Evolutionary conservation across 2,329 filamentous ascomycete genomes (phyloP), one percentile per base, ranked within the genome.

Genomic region (Colletotrichum gigasporum): DNA sequence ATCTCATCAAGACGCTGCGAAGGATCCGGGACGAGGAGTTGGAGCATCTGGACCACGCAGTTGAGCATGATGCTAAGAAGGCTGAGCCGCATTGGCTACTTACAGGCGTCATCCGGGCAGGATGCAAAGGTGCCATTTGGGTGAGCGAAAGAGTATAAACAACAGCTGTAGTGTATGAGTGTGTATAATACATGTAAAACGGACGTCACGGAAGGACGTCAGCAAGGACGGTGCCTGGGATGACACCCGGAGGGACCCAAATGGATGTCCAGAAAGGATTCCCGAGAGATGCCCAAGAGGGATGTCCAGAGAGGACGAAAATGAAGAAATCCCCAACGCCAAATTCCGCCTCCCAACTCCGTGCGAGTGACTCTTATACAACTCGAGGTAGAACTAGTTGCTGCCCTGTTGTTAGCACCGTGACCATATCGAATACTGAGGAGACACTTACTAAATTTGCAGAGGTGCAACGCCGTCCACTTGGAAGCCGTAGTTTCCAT

Each of bases 401-500:
- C 76, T 79, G 45, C 8, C 42, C 9, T 22, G 6, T 10, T 34
- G 71, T 79, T 72, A 79, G 76, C 32, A 42, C 11, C 34, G 16
- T 26, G 7, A n/a, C 39, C 30, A 41, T 10, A 26, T 5, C 16
- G 12, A 12, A 26, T 8, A 28, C 26, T 45, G 34, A 20, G 18
- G 8, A 22, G 34, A 12, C n/a, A 85, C 91, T 90, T 84, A 93
- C 92, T 99, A 99, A 73, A 99, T 98, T 80, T 97, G 94, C 79
- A 99, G 83, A 60, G 96, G 96, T 71, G 96, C 96, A 75, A 99
- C 90, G 77, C 96, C 91, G 77, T 99, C 96, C 59, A 98, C 93
- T 74, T 95, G 93, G 79, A 97, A 98, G 67, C 97, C 86, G 96
- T 96, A 99, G 74, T 97, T 97, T 60, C 94, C 93, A 69, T 93